A percentile compares a stretch with the other conserved stretches of the same genome.
phyloP scores from a whole-genome alignment of 768 basidiomycete species.

The Mrakia frigida region DNA sequence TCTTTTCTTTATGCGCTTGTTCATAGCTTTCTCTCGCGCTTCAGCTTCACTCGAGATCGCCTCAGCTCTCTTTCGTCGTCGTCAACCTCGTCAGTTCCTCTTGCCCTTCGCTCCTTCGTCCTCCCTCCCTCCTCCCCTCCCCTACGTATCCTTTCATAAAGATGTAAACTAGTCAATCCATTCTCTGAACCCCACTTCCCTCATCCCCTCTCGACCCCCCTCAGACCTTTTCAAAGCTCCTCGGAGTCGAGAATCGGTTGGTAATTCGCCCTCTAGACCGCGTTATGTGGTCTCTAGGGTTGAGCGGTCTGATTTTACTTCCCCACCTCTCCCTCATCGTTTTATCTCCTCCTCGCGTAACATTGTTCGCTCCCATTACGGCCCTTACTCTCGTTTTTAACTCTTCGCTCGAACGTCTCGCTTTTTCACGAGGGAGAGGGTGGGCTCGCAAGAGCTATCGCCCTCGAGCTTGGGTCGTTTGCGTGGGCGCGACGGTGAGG shows the following conservation, averaged over 20 bases:
- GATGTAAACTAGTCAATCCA: conserved; percentile 23
- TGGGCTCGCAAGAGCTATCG: conserved; percentile 7
- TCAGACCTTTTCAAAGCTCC: background rate
- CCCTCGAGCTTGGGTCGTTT: background rate
- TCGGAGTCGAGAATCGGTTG: background rate
- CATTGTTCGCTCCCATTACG: background rate
- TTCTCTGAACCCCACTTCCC: conserved; percentile 12
- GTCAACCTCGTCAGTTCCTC: background rate
- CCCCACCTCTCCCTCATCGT: conserved; percentile 18
- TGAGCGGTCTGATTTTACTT: background rate
- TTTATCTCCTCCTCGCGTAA: conserved; percentile 3
- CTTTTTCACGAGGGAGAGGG: background rate
- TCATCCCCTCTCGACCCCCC: conserved; percentile 12
- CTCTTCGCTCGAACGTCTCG: background rate
- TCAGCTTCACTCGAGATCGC: background rate
- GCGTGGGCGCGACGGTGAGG: background rate
- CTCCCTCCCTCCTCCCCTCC: background rate
- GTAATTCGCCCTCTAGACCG: conserved; percentile 13
- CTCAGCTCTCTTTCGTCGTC: background rate
- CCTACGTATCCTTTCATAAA: background rate
- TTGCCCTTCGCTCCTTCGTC: background rate
- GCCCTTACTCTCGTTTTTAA: background rate
- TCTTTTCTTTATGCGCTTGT: background rate
- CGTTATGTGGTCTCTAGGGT: conserved; percentile 15
- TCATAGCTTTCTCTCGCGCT: background rate